Base-by-base conservation (phyloP, 768 basidiomycete species). In the Chlorophyllum brunneum region DNA sequence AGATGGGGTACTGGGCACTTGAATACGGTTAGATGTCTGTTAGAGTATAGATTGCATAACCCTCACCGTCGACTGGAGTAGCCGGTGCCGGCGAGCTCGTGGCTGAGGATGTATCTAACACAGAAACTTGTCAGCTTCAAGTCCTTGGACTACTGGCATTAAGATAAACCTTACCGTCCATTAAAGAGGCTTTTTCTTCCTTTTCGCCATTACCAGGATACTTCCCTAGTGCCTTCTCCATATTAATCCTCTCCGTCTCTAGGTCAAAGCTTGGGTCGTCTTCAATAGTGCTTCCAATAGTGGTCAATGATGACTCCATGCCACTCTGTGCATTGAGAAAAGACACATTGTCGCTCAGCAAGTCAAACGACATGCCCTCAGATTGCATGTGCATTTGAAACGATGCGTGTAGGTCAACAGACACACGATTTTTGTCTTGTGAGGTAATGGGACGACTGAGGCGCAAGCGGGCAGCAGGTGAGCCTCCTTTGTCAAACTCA, bases 341-440 rank as follows among this genome's bases (percentile, higher is more conserved):
- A 0, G 78, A 79, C 44, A 80, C 70, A 48, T 72, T 75, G 58
- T 80, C 79, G 51, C 77, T 79, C 48, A 81, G 58, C 30, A 81
- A 56, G 58, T 81, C 78, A 58, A 80, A 80, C 29, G 72, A 74
- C 30, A 67, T 61, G n/a, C 78, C 76, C 27, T 70, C 66, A 15
- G 70, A 71, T 48, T 70, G 67, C 30, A 78, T 61, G 33, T 79
- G 76, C 24, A 78, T 48, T 11, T 73, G 73, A 60, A 81, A 79
- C 8, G 78, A 77, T 3, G 72, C 61, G 23, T 76, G 69, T 16
- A 78, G 66, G 56, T 81, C 78, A 15, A 74, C 63, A 23, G 77
- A 78, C 46, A 63, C 62, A 9, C 73, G 72, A 49, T 71, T 72
- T 3, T 44, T 29, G 43, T 69, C 59, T n/a, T 59, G 47, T 9